A percentile compares a stretch with the other conserved stretches of the same genome.
Evolutionary conservation across 1,139 yeast species (phyloP).

Genomic region (Yamadazyma epiphylla): DNA sequence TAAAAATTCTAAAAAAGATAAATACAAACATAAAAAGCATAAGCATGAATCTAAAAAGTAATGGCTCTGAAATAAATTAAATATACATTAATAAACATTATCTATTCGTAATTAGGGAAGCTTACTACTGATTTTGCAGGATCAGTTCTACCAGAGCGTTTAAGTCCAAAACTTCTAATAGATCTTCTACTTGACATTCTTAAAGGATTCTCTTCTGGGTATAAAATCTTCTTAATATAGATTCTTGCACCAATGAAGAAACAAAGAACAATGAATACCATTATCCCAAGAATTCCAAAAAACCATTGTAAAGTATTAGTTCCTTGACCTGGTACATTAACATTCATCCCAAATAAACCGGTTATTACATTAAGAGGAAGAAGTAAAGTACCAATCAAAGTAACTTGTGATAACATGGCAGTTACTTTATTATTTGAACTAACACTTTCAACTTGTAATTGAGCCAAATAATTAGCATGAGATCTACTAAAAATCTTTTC

Average conservation of each 20-base stretch:
- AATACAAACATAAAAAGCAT: slow-evolving; percentile 2
- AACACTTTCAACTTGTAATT: slow-evolving; percentile 87
- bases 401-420: slow-evolving; percentile 82
- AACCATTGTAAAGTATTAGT: slow-evolving; percentile 22
- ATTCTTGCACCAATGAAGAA: slow-evolving; percentile 30
- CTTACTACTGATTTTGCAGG: slow-evolving; percentile 39
- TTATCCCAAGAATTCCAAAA: slow-evolving; percentile 36
- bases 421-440: slow-evolving; percentile 81
- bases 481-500: slow-evolving; percentile 92
- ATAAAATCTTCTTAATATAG: slow-evolving; percentile 28
- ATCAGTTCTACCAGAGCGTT: slow-evolving; percentile 22
- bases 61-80: slow-evolving; percentile 1
- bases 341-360: slow-evolving; percentile 97
- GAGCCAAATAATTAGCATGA: slow-evolving; percentile 90
- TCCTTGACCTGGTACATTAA: slow-evolving; percentile 70
- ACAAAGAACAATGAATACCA: slow-evolving; percentile 27
- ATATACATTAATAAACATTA: slow-evolving; percentile 1
- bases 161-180: slow-evolving; percentile 43
- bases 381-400: slow-evolving; percentile 83
- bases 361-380: slow-evolving; percentile 89
- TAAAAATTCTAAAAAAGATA: slow-evolving; percentile 1
- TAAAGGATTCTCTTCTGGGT: slow-evolving; percentile 11
- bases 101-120: slow-evolving; percentile 32
- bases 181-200: slow-evolving; percentile 27
- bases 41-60: slow-evolving; percentile 3